Base-by-base conservation (phyloP, 2,329 filamentous ascomycete species). In the Cadophora malorum region DNA sequence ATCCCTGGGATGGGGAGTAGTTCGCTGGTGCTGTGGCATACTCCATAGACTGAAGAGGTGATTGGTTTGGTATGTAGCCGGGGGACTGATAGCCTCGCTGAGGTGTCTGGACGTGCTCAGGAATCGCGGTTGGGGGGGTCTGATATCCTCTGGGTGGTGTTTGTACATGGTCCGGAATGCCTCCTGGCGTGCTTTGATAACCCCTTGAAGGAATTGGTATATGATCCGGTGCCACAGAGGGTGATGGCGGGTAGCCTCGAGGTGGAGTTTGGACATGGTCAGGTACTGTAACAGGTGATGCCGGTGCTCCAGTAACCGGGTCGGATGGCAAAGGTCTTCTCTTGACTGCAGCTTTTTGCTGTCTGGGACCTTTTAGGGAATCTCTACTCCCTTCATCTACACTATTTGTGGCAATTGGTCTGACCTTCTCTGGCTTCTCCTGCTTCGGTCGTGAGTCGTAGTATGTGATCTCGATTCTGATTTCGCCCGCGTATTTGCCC, bases 401-500 rank as follows among this genome's bases (percentile, higher is more conserved):
- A 45, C 79, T 78, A 52, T 74, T 72, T 35, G 80, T 80, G 6
- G 80, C 71, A 25, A 78, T 52, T 79, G 70, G 60, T 79, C 73
- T 52, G 6, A 64, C 81, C 76, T 87, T 90, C 69, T 87, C 84
- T 8, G 84, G 81, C 80, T 91, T 94, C 68, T 96, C 93, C 14
- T 86, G 85, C 80, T 96, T 96, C 23, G 93, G 91, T 31, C 95
- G 87, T 66, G 86, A 90, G 79, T 99, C 96, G 83, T 98, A 99
- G 81, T 91, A 99, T 52, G 96, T 99, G 80, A 97, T 90, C 81
- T 99, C 96, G 71, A 99, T 90, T 73, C 95, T 88, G 71, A 99
- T 90, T 79, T 98, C 95, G 65, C 96, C 96, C 7, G 96, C 95
- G 76, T 98, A 99, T 83, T 97, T 97, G 71, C 94, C 94, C 77